Conservation (phyloP, 805 yeast genomes). For the Saccharomycopsis oosterbeekiorum region DNA sequence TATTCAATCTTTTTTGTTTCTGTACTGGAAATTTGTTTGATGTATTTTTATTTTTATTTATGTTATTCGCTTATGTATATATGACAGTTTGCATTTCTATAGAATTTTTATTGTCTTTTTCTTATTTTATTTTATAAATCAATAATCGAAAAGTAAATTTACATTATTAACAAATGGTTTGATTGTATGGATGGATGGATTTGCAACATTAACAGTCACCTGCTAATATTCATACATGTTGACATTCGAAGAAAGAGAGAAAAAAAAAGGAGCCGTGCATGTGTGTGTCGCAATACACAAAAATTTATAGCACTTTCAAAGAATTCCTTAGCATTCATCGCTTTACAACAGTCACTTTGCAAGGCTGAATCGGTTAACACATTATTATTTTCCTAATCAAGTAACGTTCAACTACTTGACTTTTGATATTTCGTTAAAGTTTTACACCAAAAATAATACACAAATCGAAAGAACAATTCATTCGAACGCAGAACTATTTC, state of each 20-base stretch:
- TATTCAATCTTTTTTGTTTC: neutral
- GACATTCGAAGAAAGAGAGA: neutral
- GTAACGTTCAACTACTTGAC: too few relatives aligned
- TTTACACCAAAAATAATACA: too few relatives aligned
- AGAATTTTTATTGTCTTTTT: neutral
- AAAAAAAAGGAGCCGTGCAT: too few relatives aligned
- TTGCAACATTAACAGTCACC: neutral
- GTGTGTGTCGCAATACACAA: too few relatives aligned
- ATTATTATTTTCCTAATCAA: too few relatives aligned
- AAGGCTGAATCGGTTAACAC: too few relatives aligned
- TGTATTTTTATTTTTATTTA: neutral
- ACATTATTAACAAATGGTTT: neutral
- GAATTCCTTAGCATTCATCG: too few relatives aligned
- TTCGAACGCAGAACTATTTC: neutral
- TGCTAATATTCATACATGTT: neutral
- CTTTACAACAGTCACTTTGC: too few relatives aligned
- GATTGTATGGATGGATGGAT: neutral
- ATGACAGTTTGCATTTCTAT: neutral
- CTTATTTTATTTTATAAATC: neutral
- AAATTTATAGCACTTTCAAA: too few relatives aligned
- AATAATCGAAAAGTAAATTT: neutral
- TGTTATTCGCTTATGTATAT: neutral
- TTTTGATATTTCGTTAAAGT: too few relatives aligned
- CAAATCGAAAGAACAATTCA: too few relatives aligned
- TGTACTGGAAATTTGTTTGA: neutral